Evolutionary conservation across 352 stramenopile genomes (phyloP).

Genomic region (Pythium insidiosum): DNA sequence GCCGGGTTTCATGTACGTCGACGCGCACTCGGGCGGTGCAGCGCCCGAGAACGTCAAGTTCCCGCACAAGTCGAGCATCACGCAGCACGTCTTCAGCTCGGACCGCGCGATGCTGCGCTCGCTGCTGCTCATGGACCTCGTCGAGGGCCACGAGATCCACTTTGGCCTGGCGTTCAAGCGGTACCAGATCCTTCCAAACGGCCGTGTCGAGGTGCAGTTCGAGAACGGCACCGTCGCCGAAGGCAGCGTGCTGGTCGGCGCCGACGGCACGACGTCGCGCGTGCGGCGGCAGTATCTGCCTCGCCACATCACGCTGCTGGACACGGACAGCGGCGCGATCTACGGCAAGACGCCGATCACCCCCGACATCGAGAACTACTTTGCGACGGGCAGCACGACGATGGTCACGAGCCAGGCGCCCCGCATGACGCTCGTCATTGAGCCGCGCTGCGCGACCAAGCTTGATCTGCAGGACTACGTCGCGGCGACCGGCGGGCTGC

Average conservation of each 20-base stretch:
- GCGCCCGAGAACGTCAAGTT: conserved; percentile 1
- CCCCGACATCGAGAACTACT: conserved; percentile 33
- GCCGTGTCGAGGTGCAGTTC: conserved; percentile 36
- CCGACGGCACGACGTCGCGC: conserved; percentile 49
- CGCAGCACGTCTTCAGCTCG: conserved; percentile 16
- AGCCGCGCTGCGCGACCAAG: conserved; percentile 28
- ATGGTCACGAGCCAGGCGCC: conserved; percentile 32
- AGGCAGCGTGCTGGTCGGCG: conserved; percentile 39
- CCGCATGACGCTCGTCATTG: conserved; percentile 49
- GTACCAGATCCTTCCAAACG: conserved; percentile 33
- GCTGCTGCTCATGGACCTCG: conserved; percentile 30
- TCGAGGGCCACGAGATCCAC: conserved; percentile 34
- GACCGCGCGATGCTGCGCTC: conserved; percentile 20
- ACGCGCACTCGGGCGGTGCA: conserved; percentile 22
- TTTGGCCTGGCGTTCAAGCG: conserved; percentile 52
- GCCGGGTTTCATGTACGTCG: conserved; percentile 34
- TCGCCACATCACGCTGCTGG: conserved; percentile 28
- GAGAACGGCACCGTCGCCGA: conserved; percentile 39
- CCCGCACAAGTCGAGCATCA: not conserved
- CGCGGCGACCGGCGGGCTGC: conserved; percentile 7
- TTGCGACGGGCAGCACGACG: conserved; percentile 37
- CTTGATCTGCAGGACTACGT: conserved; percentile 24
- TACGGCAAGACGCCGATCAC: conserved; percentile 60
- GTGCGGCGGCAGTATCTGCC: conserved; percentile 53
- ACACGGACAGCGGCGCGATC: conserved; percentile 56